Evolutionary conservation across 345 rosid species (phyloP).

Genomic region (Tarenaya hassleriana): DNA sequence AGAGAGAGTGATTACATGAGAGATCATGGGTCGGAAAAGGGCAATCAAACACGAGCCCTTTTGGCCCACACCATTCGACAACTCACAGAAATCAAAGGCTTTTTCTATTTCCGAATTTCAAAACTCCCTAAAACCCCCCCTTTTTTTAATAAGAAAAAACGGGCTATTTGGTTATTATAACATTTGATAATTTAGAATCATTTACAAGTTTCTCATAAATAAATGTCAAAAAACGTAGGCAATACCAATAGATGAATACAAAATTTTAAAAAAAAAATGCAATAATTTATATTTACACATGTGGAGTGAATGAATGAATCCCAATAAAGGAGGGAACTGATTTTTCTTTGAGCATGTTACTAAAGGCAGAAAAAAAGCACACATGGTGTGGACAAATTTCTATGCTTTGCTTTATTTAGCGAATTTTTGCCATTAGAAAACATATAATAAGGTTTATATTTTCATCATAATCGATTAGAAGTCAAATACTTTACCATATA

Average conservation of each 20-base stretch:
- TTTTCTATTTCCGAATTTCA: conserved; percentile 31
- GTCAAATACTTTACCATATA: not conserved
- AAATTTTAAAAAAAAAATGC: not conserved
- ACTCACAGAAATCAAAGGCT: conserved; percentile 43
- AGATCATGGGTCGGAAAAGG: conserved; percentile 50
- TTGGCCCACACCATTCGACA: conserved; percentile 51
- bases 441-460: not conserved
- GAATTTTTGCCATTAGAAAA: not conserved
- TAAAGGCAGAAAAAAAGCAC: conserved; percentile 57
- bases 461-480: conserved; percentile 9
- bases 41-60: conserved; percentile 44
- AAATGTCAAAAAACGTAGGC: not conserved
- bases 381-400: conserved; percentile 37
- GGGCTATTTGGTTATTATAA: conserved; percentile 10
- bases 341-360: conserved; percentile 70
- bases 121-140: no score
- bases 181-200: not conserved
- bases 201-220: conserved; percentile 11
- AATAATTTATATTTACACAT: not conserved
- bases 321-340: conserved; percentile 48
- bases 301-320: conserved; percentile 54
- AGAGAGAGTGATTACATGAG: conserved; percentile 44
- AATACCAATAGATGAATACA: not conserved
- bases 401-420: conserved; percentile 29
- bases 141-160: conserved; percentile 26